These are phyloP conservation scores for Strobilomyces echinocephalus DNA, from an alignment of 768 basidiomycete species.

Conservation along the genomic window DNA sequence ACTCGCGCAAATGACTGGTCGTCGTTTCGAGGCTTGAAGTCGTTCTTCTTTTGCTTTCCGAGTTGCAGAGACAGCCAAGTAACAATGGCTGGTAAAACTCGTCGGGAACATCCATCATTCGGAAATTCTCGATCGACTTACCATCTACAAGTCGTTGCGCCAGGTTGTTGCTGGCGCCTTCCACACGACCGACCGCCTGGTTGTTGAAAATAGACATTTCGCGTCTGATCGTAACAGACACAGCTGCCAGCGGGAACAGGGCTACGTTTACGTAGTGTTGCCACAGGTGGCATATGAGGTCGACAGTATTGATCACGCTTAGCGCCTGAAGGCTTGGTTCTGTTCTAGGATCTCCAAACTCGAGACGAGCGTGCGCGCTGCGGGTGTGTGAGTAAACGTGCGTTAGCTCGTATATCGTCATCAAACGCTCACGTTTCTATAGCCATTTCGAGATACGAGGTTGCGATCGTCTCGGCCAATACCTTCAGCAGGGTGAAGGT, in stretches of 20 bases:
- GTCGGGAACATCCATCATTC: not conserved
- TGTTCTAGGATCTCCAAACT: conserved; percentile 64
- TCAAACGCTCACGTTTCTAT: conserved; percentile 74
- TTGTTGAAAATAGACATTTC: conserved; percentile 94
- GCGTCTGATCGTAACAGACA: conserved; percentile 79
- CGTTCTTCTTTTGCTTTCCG: conserved; percentile 89
- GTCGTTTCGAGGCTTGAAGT: conserved; percentile 96
- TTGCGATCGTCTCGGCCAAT: conserved; percentile 80
- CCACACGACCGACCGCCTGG: conserved; percentile 78
- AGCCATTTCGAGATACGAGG: conserved; percentile 84
- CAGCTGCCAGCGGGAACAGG: conserved; percentile 78
- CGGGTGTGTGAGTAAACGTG: conserved; percentile 3
- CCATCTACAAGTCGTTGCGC: conserved; percentile 81
- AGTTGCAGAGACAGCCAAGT: conserved; percentile 73
- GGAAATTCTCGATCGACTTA: conserved; percentile 33
- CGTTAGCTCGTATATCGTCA: not conserved
- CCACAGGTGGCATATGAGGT: conserved; percentile 93
- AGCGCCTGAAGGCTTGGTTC: conserved; percentile 79
- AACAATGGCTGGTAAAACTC: conserved; percentile 50
- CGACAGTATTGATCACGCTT: conserved; percentile 60
- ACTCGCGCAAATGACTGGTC: conserved; percentile 91
- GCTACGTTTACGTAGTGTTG: conserved; percentile 94
- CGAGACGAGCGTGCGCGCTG: conserved; percentile 69
- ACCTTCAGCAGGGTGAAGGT: conserved; percentile 78
- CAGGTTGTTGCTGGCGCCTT: conserved; percentile 74